These are phyloP conservation scores for Blastobotrys arbuscula DNA, from an alignment of 1,139 yeast species.

Conservation along the genomic window DNA sequence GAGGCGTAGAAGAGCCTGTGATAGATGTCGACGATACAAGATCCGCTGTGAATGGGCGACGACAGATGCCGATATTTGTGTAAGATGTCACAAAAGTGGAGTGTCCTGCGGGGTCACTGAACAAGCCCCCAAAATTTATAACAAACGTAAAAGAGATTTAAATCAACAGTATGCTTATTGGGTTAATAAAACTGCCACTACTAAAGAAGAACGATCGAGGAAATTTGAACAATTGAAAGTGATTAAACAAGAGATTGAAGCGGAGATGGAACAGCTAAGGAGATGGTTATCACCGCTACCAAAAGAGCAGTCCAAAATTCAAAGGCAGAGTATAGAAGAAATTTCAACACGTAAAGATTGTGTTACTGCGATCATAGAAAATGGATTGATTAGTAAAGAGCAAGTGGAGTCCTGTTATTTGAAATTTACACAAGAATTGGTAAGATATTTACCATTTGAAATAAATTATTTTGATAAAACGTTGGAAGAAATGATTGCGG, in stretches of 20 bases:
- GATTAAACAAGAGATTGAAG: constrained; percentile 4
- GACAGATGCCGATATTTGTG: constrained; percentile 44
- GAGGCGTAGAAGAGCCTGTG: constrained; percentile 51
- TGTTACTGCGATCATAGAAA: constrained; percentile 6
- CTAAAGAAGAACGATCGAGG: constrained; percentile 1
- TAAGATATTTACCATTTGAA: constrained; percentile 6
- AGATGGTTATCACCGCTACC: not conserved
- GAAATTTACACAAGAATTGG: constrained; percentile 1
- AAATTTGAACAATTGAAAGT: constrained; percentile 9
- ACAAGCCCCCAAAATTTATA: constrained; percentile 9
- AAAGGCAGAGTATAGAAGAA: not conserved
- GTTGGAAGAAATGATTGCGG: constrained; percentile 3
- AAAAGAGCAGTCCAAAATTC: not conserved
- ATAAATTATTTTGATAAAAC: constrained; percentile 1
- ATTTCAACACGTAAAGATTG: not conserved
- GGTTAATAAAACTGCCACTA: constrained; percentile 2
- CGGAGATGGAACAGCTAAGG: constrained; percentile 4
- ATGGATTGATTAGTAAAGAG: constrained; percentile 1
- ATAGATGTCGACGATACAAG: constrained; percentile 51
- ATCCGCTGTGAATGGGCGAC: constrained; percentile 51
- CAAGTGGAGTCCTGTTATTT: not conserved
- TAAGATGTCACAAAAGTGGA: constrained; percentile 42
- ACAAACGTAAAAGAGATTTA: constrained; percentile 2
- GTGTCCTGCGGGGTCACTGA: constrained; percentile 7
- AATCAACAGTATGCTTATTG: constrained; percentile 2